Evolutionary conservation across 148 eudicot genomes (phyloP).

Genomic region (Rhododendron griersonianum): DNA sequence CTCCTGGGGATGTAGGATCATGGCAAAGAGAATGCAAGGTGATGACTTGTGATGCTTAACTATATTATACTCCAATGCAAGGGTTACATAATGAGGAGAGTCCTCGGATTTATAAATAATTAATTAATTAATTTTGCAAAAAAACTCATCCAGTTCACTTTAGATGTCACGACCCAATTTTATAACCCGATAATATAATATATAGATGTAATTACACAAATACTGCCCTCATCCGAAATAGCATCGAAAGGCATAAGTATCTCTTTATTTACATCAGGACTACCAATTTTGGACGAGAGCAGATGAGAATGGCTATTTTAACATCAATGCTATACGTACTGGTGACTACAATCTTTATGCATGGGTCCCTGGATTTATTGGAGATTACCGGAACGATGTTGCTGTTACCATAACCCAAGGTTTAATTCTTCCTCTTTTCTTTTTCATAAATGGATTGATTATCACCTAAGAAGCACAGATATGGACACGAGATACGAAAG

Average conservation of each 20-base stretch:
- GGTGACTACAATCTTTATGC: conserved; percentile 77
- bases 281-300: conserved; percentile 85
- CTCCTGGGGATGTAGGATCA: conserved; percentile 84
- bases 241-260: neutral
- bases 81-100: neutral
- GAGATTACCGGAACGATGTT: conserved; percentile 54
- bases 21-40: conserved; percentile 99
- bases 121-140: too few species aligned
- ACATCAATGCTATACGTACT: conserved; percentile 40
- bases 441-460: neutral
- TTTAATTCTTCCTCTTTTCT: conserved; percentile 6
- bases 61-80: neutral
- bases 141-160: neutral
- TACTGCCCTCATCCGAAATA: neutral
- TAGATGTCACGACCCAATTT: neutral
- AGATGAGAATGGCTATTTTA: conserved; percentile 54
- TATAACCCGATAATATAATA: too few species aligned
- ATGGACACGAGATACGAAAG: too few species aligned
- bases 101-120: neutral
- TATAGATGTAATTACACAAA: too few species aligned
- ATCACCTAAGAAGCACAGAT: neutral
- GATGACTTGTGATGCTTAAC: neutral
- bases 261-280: conserved; percentile 34
- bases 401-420: conserved; percentile 55
- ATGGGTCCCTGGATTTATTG: conserved; percentile 75